These are phyloP conservation scores for Plantago lanceolata DNA, from an alignment of 305 asterid genomes.

Conservation along the genomic window DNA sequence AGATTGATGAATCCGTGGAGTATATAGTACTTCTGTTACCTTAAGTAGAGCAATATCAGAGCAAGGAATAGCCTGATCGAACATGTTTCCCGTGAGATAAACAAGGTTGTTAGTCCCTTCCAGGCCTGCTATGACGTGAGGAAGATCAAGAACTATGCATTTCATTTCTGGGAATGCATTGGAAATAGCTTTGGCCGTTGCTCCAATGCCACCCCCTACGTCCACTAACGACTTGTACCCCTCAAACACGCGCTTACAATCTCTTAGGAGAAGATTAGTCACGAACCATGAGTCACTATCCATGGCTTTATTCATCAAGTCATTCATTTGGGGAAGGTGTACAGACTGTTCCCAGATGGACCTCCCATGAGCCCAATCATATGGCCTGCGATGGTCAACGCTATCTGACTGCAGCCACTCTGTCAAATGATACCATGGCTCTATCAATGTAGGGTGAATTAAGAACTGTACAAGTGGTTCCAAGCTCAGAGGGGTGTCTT, in stretches of 20 bases:
- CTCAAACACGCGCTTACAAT: constrained; percentile 24
- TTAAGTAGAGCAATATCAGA: neutral
- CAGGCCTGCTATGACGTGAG: constrained; percentile 31
- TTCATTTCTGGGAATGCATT: constrained; percentile 20
- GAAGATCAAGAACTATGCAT: constrained; percentile 35
- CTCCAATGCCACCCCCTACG: constrained; percentile 40
- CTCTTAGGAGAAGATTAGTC: constrained; percentile 15
- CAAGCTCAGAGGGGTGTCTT: constrained; percentile 21
- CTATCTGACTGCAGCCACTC: constrained; percentile 37
- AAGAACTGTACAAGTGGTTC: neutral
- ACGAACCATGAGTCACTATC: constrained; percentile 28
- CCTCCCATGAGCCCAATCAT: constrained; percentile 21
- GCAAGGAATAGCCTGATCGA: constrained; percentile 18
- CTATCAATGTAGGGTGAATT: constrained; percentile 24
- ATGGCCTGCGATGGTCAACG: constrained; percentile 10
- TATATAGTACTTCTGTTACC: too few species aligned
- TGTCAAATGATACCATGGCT: constrained; percentile 28
- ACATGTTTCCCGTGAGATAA: constrained; percentile 48
- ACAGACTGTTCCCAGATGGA: constrained; percentile 26
- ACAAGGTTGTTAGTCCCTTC: constrained; percentile 25
- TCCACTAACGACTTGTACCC: constrained; percentile 34
- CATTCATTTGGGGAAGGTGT: constrained; percentile 15
- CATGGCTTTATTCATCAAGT: constrained; percentile 41
- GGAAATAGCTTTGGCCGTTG: constrained; percentile 25
- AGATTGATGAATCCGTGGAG: too few species aligned